Evolutionary conservation across 1,284 basidiomycete species (phyloP).

Genomic region (Melanopsichium pennsylvanicum): DNA sequence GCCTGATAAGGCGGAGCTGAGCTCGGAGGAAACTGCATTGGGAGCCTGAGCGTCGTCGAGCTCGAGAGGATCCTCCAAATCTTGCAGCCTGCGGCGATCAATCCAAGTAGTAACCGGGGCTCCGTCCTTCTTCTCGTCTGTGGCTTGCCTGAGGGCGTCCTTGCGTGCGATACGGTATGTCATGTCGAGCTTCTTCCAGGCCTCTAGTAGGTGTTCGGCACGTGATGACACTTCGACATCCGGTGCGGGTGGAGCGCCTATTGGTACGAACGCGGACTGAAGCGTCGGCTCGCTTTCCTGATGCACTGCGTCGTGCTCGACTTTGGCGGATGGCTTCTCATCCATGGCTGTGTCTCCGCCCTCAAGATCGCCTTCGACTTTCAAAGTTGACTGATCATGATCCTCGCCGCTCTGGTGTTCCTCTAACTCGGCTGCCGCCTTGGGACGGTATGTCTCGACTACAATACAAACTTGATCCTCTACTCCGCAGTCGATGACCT

Average conservation of each 20-base stretch:
- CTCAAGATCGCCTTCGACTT: neutral
- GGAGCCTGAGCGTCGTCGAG: constrained; percentile 51
- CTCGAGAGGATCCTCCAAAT: constrained; percentile 41
- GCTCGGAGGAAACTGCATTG: constrained; percentile 47
- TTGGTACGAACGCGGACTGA: neutral
- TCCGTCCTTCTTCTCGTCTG: constrained; percentile 29
- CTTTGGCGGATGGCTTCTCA: neutral
- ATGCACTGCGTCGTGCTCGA: neutral
- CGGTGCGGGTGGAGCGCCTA: constrained; percentile 26
- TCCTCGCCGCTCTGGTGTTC: constrained; percentile 67
- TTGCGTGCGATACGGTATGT: constrained; percentile 77
- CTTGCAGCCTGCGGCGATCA: constrained; percentile 35
- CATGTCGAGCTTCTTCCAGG: constrained; percentile 79
- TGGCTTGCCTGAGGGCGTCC: constrained; percentile 68
- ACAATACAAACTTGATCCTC: constrained; percentile 52
- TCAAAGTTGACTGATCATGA: neutral
- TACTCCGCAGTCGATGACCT: constrained; percentile 78
- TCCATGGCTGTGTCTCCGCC: neutral
- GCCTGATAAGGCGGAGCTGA: constrained; percentile 26
- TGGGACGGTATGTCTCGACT: constrained; percentile 32
- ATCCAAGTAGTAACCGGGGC: constrained; percentile 18
- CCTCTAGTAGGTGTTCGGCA: constrained; percentile 72
- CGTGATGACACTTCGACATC: constrained; percentile 31
- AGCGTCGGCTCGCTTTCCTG: neutral
- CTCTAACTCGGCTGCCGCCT: constrained; percentile 61